Percentiles rank a stretch among this genome's conserved stretches.
phyloP scores from a whole-genome alignment of 176 grass and related monocot species.

The Pontederia crassipes region DNA sequence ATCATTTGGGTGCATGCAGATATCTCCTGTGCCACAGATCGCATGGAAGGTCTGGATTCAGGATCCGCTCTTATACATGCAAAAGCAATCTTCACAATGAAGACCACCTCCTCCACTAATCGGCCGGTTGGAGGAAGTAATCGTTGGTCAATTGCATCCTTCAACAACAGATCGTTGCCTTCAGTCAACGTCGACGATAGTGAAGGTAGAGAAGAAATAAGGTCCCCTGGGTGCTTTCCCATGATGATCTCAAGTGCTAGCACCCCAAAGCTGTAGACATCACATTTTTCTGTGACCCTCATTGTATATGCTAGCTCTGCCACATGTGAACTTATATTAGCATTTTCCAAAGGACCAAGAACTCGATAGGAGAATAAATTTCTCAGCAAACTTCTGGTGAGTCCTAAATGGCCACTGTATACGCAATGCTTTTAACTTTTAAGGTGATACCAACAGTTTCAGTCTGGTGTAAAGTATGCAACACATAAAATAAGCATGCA shows the following conservation, averaged over 20 bases:
- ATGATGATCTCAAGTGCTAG: background rate
- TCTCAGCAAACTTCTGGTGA: too few species aligned
- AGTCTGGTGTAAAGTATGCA: too few species aligned
- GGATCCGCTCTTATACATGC: slow-evolving; percentile 44
- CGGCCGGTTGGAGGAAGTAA: slow-evolving; percentile 29
- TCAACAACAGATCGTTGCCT: background rate
- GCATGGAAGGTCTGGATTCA: slow-evolving; percentile 48
- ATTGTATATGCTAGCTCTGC: slow-evolving; percentile 3
- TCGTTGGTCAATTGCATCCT: slow-evolving; percentile 6
- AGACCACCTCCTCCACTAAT: slow-evolving; percentile 44
- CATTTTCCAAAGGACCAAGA: too few species aligned
- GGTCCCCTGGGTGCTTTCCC: slow-evolving; percentile 1
- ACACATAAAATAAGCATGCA: too few species aligned
- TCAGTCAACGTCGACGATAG: background rate
- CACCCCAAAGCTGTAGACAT: background rate
- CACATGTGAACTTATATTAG: too few species aligned
- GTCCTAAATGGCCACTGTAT: too few species aligned
- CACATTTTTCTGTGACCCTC: background rate
- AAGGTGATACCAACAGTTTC: too few species aligned
- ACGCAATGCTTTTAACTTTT: too few species aligned
- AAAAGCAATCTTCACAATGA: slow-evolving; percentile 39
- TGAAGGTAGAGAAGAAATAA: background rate
- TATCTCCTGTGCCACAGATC: slow-evolving; percentile 54
- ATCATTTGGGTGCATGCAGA: slow-evolving; percentile 39
- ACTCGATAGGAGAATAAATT: background rate